Evolutionary conservation across 805 yeast genomes (phyloP), one percentile per base, ranked within the genome.

Genomic region (Schwanniomyces yamadae): DNA sequence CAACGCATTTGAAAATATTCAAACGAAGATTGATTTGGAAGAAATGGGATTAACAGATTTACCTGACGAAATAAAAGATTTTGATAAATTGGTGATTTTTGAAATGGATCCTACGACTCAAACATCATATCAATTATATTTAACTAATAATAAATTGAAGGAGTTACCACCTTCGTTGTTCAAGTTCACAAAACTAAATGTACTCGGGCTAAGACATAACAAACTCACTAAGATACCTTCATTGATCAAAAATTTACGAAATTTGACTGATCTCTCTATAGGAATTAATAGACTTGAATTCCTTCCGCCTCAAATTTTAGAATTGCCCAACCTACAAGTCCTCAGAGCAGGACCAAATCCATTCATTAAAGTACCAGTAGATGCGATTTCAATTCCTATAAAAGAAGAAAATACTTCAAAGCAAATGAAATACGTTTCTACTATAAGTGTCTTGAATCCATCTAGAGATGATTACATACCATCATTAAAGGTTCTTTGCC

Each of bases 281-380:
- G 72, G 74, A 5, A 61, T 71, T 15, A 80, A 80, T 48, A 66
- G 73, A 37, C 49, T 80, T 24, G 66, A 65, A 33, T 73, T 62
- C 36, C 52, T 79, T 13, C 84, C 85, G 0, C 70, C 66, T 40
- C 75, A 75, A 40, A 70, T 79, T 5, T 52, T 80, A n/a, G 57
- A 67, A 4, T 54, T 80, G 10, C 57, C 66, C 1, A 48, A 58
- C 3, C 49, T 80, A 21, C 54, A 59, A 13, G 66, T 68, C 1
- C 56, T 80, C n/a, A 58, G 75, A 10, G 72, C 81, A 0, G 72
- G 82, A 20, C 84, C 84, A 1, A 79, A 79, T 43, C 75, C 76
- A 6, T 61, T 63, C 35, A 27, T 49, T 33, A 35, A 45, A 11
- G 50, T 52, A 16, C 52, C 60, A 7, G 54, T 38, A 2, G 61